A percentile compares a stretch with the other conserved stretches of the same genome.
Conservation (phyloP, 2,329 filamentous ascomycete genomes). For the Calonectria hongkongensis region DNA sequence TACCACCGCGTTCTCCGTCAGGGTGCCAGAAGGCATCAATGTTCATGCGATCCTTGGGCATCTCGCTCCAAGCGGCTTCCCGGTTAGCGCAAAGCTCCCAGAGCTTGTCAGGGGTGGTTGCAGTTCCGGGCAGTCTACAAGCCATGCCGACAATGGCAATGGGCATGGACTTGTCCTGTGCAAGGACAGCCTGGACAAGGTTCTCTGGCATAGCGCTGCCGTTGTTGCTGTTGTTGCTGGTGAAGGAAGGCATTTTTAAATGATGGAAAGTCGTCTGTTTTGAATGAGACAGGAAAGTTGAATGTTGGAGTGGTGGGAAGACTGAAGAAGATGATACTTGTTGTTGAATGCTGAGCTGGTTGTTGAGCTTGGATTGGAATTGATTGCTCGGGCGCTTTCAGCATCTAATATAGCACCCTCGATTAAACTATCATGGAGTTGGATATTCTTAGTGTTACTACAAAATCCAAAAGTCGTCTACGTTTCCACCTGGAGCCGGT, state of each 20-base stretch:
- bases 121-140: slow-evolving; percentile 20
- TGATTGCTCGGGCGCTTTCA: too few species aligned
- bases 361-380: too few species aligned
- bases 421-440: too few species aligned
- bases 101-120: slow-evolving; percentile 23
- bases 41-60: slow-evolving; percentile 26
- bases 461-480: too few species aligned
- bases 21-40: slow-evolving; percentile 35
- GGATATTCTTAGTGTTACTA: too few species aligned
- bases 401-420: too few species aligned
- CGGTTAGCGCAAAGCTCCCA: slow-evolving; percentile 26
- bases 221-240: not conserved
- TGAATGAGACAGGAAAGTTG: too few species aligned
- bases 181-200: not conserved
- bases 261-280: too few species aligned
- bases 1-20: slow-evolving; percentile 32
- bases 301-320: too few species aligned
- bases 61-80: slow-evolving; percentile 14
- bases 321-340: too few species aligned
- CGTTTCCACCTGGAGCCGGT: not conserved
- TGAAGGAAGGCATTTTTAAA: not conserved
- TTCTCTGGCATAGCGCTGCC: not conserved
- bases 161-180: slow-evolving; percentile 24
- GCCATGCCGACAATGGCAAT: slow-evolving; percentile 32
- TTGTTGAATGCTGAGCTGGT: too few species aligned